These are phyloP conservation scores for Calocybe indica DNA, from an alignment of 768 basidiomycete species.

Conservation along the genomic window DNA sequence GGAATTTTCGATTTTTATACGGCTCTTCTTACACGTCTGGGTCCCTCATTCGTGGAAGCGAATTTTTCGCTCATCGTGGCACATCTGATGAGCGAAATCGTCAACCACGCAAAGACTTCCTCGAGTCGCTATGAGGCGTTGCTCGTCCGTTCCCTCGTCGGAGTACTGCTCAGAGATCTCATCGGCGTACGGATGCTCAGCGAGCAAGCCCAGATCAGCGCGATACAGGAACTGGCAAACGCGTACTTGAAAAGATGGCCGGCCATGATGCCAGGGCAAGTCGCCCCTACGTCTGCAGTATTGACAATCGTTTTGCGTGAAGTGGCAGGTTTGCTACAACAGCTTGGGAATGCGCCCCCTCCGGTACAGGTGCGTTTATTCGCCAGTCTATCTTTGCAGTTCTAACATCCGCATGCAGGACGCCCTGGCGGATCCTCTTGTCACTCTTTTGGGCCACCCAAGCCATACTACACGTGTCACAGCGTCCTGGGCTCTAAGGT, in stretches of 20 bases:
- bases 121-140: constrained; percentile 69
- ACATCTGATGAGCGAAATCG: constrained; percentile 77
- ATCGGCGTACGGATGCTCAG: constrained; percentile 85
- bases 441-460: constrained; percentile 83
- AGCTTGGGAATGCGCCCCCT: constrained; percentile 88
- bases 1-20: constrained; percentile 89
- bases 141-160: constrained; percentile 65
- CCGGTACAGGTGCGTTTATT: constrained; percentile 62
- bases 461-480: constrained; percentile 82
- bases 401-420: constrained; percentile 41
- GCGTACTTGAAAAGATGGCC: constrained; percentile 90
- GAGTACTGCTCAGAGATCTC: constrained; percentile 75
- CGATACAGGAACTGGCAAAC: constrained; percentile 80
- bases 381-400: neutral
- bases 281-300: constrained; percentile 58
- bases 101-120: constrained; percentile 49
- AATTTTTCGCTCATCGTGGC: constrained; percentile 76
- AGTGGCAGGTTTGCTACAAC: constrained; percentile 78
- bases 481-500: constrained; percentile 82
- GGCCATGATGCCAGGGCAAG: constrained; percentile 83
- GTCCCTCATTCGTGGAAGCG: constrained; percentile 69
- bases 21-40: constrained; percentile 69
- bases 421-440: constrained; percentile 76
- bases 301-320: constrained; percentile 76
- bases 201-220: constrained; percentile 90